phyloP scores from a whole-genome alignment of 176 grass and related monocot species.

The Olyra latifolia region DNA sequence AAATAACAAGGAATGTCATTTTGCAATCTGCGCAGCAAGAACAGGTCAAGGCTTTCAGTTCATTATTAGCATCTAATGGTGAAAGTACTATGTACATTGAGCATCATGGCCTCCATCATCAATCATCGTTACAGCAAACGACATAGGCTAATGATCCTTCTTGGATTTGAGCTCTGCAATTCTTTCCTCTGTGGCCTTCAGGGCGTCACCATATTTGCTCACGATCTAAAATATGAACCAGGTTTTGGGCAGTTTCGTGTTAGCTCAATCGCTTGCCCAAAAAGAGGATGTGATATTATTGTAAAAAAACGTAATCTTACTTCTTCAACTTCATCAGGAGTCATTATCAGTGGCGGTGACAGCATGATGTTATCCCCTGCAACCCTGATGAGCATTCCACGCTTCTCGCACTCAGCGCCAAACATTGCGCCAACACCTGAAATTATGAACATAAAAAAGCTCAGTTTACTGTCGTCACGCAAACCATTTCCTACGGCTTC shows the following conservation, averaged over 20 bases:
- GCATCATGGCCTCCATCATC: not conserved
- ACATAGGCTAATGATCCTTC: constrained; percentile 23
- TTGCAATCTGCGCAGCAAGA: not conserved
- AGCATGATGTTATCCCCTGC: constrained; percentile 96
- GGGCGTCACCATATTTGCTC: constrained; percentile 74
- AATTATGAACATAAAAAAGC: constrained; percentile 9
- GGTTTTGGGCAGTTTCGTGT: not conserved
- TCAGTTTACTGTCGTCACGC: not conserved
- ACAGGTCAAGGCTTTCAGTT: not conserved
- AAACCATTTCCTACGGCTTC: not conserved
- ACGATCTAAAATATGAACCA: constrained; percentile 53
- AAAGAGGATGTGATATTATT: not conserved
- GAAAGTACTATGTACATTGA: constrained; percentile 15
- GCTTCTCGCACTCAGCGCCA: constrained; percentile 85
- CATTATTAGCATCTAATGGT: constrained; percentile 8
- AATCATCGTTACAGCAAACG: not conserved
- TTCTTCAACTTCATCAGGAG: constrained; percentile 77
- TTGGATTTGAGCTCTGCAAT: constrained; percentile 65
- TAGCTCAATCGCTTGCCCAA: not conserved
- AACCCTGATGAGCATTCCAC: constrained; percentile 80
- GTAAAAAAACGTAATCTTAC: constrained; percentile 35
- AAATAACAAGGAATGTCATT: not conserved
- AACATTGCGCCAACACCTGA: constrained; percentile 89
- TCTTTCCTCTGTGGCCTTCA: constrained; percentile 80
- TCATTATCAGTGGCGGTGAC: constrained; percentile 79